These are phyloP conservation scores for Allium fistulosum DNA, from an alignment of 106 monocot species.

Conservation along the genomic window DNA sequence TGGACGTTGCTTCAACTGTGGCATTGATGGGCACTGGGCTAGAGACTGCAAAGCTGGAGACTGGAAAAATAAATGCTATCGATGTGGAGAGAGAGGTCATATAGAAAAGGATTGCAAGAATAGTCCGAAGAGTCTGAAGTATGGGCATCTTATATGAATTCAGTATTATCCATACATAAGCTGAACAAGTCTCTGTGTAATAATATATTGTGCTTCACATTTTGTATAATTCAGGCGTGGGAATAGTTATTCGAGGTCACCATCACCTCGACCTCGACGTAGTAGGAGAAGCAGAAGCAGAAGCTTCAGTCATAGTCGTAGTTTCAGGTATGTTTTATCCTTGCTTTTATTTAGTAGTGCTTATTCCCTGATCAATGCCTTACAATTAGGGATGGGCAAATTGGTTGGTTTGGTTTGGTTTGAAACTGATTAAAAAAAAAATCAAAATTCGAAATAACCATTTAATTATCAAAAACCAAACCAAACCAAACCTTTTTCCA, in stretches of 20 bases:
- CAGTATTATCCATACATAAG: background rate
- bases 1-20: slow-evolving; percentile 97
- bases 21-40: slow-evolving; percentile 98
- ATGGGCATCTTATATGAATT: background rate
- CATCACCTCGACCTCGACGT: slow-evolving; percentile 51
- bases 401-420: no score
- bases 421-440: no score
- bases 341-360: no score
- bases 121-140: slow-evolving; percentile 80
- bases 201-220: background rate
- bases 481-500: no score
- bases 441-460: no score
- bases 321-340: slow-evolving; percentile 50
- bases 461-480: no score
- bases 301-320: slow-evolving; percentile 73
- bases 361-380: no score
- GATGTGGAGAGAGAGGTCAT: slow-evolving; percentile 97
- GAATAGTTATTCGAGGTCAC: slow-evolving; percentile 72
- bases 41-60: slow-evolving; percentile 98
- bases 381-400: no score
- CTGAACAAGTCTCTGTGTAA: background rate
- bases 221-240: slow-evolving; percentile 30
- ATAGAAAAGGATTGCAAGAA: slow-evolving; percentile 96
- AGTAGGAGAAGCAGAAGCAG: slow-evolving; percentile 53
- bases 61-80: slow-evolving; percentile 99